A percentile compares a stretch with the other conserved stretches of the same genome.
phyloP scores from a whole-genome alignment of 2,329 filamentous ascomycete genomes.

The Xylaria hypoxylon region DNA sequence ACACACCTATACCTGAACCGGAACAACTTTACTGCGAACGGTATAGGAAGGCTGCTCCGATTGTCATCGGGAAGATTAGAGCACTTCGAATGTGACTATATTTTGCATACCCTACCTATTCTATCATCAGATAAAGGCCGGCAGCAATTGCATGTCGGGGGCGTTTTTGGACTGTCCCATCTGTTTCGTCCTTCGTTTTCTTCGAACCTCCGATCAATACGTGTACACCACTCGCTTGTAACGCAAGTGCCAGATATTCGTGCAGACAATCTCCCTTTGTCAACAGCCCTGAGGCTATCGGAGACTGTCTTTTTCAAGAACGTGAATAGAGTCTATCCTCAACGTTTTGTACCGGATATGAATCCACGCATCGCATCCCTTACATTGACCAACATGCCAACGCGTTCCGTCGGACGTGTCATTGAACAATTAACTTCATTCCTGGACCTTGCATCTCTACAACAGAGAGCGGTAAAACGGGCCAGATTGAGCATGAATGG shows the following conservation, averaged over 20 bases:
- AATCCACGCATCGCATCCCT: slow-evolving; percentile 67
- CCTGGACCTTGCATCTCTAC: slow-evolving; percentile 58
- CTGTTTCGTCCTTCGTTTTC: slow-evolving; percentile 65
- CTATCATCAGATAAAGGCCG: slow-evolving; percentile 46
- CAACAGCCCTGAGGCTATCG: slow-evolving; percentile 56
- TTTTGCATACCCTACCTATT: slow-evolving; percentile 46
- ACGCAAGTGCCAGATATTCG: slow-evolving; percentile 64
- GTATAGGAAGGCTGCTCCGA: slow-evolving; percentile 58
- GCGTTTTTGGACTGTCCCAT: slow-evolving; percentile 60
- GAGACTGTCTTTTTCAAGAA: slow-evolving; percentile 59
- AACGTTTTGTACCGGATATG: slow-evolving; percentile 64
- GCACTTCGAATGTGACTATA: slow-evolving; percentile 63
- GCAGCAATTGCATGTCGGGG: slow-evolving; percentile 53
- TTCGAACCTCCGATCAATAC: slow-evolving; percentile 64
- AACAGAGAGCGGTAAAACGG: slow-evolving; percentile 61
- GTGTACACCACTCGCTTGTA: slow-evolving; percentile 70
- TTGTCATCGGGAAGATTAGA: slow-evolving; percentile 61
- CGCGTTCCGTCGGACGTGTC: slow-evolving; percentile 63
- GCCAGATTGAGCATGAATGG: slow-evolving; percentile 41
- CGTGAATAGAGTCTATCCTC: slow-evolving; percentile 60
- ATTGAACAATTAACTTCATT: slow-evolving; percentile 62
- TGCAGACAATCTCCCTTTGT: slow-evolving; percentile 52
- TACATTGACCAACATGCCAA: slow-evolving; percentile 66
- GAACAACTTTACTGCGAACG: slow-evolving; percentile 60
- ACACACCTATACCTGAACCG: slow-evolving; percentile 67